phyloP scores from a whole-genome alignment of 352 stramenopile species.

The Phytophthora tubulina region DNA sequence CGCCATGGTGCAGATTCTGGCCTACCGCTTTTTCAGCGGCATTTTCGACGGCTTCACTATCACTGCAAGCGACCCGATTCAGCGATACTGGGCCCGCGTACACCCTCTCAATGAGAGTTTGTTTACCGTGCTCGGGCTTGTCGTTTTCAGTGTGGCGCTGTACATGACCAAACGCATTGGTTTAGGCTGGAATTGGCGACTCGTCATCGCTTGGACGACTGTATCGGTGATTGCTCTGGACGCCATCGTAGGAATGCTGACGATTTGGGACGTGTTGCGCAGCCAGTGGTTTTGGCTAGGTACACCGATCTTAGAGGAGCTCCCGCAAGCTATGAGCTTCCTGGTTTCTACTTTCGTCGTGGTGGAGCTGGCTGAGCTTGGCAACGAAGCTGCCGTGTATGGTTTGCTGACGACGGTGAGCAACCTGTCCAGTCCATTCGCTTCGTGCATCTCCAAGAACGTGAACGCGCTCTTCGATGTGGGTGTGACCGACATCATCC shows the following conservation, averaged over 20 bases:
- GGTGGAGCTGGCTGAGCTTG: slow-evolving; percentile 64
- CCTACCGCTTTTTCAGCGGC: slow-evolving; percentile 61
- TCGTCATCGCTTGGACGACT: slow-evolving; percentile 46
- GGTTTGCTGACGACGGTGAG: slow-evolving; percentile 61
- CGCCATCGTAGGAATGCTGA: slow-evolving; percentile 46
- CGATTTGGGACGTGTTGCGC: slow-evolving; percentile 60
- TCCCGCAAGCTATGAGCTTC: slow-evolving; percentile 59
- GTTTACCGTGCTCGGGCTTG: slow-evolving; percentile 41
- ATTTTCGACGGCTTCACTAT: slow-evolving; percentile 54
- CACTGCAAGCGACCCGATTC: slow-evolving; percentile 46
- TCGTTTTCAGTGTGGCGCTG: slow-evolving; percentile 51
- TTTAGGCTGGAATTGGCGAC: slow-evolving; percentile 63
- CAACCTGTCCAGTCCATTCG: slow-evolving; percentile 57
- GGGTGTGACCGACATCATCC: slow-evolving; percentile 44
- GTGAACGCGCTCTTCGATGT: slow-evolving; percentile 52
- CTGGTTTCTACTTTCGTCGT: slow-evolving; percentile 68
- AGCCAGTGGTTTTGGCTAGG: slow-evolving; percentile 77
- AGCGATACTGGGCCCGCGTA: slow-evolving; percentile 47
- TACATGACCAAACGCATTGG: slow-evolving; percentile 52
- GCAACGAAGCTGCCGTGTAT: slow-evolving; percentile 69
- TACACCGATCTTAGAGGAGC: slow-evolving; percentile 53
- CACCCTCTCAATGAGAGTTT: slow-evolving; percentile 45
- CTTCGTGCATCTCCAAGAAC: slow-evolving; percentile 53
- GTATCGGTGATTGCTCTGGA: slow-evolving; percentile 54
- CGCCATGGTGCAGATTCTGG: slow-evolving; percentile 58